phyloP scores from a whole-genome alignment of 306 rosid species.

The Argentina anserina region DNA sequence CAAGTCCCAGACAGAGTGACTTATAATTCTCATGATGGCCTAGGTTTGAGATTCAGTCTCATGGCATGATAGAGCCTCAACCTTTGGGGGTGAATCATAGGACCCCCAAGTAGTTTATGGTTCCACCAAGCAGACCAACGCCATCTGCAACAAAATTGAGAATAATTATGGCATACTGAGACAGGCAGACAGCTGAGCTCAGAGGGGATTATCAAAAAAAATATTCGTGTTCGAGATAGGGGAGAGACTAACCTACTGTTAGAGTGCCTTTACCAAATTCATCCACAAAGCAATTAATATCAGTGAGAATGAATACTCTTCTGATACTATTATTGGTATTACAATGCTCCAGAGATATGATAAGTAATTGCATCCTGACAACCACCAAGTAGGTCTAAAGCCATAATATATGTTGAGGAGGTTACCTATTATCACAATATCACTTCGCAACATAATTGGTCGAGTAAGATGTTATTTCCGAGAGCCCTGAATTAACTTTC shows the following conservation, averaged over 20 bases:
- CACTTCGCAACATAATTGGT: neutral
- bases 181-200: conserved; percentile 16
- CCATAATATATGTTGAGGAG: neutral
- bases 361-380: neutral
- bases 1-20: neutral
- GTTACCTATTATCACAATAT: neutral
- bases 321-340: neutral
- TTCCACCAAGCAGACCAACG: conserved; percentile 88
- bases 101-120: conserved; percentile 70
- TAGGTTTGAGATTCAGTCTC: neutral
- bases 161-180: conserved; percentile 16
- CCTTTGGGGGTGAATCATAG: conserved; percentile 76
- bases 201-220: neutral
- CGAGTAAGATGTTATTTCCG: too few species aligned
- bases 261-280: conserved; percentile 99
- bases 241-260: conserved; percentile 76
- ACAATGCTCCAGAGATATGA: neutral
- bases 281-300: conserved; percentile 55
- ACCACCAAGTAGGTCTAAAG: neutral
- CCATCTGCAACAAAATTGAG: conserved; percentile 62
- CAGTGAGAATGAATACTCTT: neutral
- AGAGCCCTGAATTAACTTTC: too few species aligned
- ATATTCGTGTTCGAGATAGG: neutral
- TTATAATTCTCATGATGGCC: neutral
- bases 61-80: conserved; percentile 31